phyloP scores from a whole-genome alignment of 108 stramenopile species.

The Skeletonema menzelii region DNA sequence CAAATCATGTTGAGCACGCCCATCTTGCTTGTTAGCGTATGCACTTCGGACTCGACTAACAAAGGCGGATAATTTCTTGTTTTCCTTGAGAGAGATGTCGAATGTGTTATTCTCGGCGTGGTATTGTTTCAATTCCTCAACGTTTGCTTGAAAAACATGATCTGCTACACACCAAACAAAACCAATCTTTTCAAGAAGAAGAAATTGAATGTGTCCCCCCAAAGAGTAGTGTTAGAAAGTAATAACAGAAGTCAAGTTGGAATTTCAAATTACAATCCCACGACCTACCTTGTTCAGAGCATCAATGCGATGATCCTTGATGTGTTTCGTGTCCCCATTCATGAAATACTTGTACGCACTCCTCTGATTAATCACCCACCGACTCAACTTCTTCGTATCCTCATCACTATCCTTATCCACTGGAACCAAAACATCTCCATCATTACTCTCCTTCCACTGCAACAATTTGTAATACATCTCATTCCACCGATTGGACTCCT shows the following conservation, averaged over 20 bases:
- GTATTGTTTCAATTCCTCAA: constrained; percentile 4
- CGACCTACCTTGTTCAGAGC: constrained; percentile 33
- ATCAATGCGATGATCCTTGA: constrained; percentile 56
- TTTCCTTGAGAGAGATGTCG: constrained; percentile 1
- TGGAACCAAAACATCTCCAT: constrained; percentile 8
- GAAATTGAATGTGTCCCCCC: background rate
- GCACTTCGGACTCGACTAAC: background rate
- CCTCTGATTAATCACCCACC: constrained; percentile 27
- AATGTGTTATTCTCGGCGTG: background rate
- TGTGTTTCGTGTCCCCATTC: constrained; percentile 29
- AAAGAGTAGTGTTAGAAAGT: background rate
- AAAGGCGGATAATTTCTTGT: background rate
- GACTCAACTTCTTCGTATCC: constrained; percentile 2
- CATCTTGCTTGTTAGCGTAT: constrained; percentile 1
- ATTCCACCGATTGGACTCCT: constrained; percentile 14
- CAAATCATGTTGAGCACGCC: constrained; percentile 1
- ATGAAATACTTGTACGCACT: constrained; percentile 24
- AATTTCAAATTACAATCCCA: background rate
- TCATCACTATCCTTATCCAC: background rate
- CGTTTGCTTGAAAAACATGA: constrained; percentile 8
- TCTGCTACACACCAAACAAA: constrained; percentile 19
- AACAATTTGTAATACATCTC: constrained; percentile 17
- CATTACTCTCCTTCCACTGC: constrained; percentile 13
- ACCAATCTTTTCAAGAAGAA: constrained; percentile 8
- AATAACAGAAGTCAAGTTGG: too few relatives aligned